Base-by-base conservation (phyloP, 768 basidiomycete genomes). In the Auricularia auricula-judae region DNA sequence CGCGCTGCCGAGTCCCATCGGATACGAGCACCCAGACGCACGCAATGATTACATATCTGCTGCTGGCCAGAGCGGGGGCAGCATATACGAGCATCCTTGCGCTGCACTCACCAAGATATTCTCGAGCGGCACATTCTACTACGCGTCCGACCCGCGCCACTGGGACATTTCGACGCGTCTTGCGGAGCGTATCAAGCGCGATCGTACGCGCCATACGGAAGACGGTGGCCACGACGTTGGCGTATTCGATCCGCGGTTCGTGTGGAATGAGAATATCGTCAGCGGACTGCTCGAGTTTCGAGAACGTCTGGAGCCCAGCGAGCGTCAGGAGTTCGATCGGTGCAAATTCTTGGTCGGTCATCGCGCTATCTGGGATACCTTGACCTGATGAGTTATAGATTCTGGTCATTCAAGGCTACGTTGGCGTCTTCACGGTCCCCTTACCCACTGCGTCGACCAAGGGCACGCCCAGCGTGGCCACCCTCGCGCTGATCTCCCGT, bases 191-290 rank as follows among this genome's bases (percentile, higher is more conserved):
- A 74, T 94, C 61, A 75, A 80, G 65, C 78, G 84, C 72, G 81
- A 82, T 69, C 75, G 72, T 63, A 75, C 39, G 39, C 39, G 39
- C 8, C 39, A 42, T 14, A 42, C 39, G 8, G 47, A 61, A 65
- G 34, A 14, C 47, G 54, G 63, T 58, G 72, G 73, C 47, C 77
- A 76, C 66, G 85, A 89, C 69, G 72, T 81, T 8, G 79, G 78
- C 29, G 76, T 79, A n/a, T 92, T 87, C 68, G 92, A 95, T 72
- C 86, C 86, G 63, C 83, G 91, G 62, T 96, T 95, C 72, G 84
- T 98, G 12, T 99, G 96, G 96, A 99, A 99, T 72, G 87, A 90
- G 69, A 95, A 87, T 70, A 86, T 98, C 63, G 83, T 95, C 56
- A 81, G 86, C 53, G 91, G 92, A 70, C 76, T 98, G 63, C 81